Percentiles rank a stretch among this genome's conserved stretches.
Evolutionary conservation across 768 basidiomycete genomes (phyloP).

Genomic region (Leccinum aurantiacum): DNA sequence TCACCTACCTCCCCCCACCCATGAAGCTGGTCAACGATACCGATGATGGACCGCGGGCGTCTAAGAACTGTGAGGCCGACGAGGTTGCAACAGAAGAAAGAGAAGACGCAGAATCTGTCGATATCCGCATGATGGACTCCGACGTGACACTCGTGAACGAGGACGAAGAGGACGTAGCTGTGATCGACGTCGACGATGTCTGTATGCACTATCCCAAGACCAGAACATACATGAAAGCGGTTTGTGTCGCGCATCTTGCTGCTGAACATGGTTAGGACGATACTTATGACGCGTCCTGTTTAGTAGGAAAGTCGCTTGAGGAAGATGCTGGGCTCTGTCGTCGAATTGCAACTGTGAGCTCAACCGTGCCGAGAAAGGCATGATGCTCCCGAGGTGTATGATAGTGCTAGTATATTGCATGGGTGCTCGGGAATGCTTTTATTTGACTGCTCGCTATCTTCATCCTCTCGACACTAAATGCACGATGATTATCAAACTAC

Average conservation of each 20-base stretch:
- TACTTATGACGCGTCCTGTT: slow-evolving; percentile 2
- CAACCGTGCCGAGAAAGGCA: not conserved
- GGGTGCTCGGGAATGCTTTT: not conserved
- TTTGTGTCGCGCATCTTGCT: slow-evolving; percentile 9
- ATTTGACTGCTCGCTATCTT: not conserved
- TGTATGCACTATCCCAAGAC: slow-evolving; percentile 19
- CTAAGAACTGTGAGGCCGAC: not conserved
- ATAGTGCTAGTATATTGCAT: not conserved
- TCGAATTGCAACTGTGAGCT: slow-evolving; percentile 17
- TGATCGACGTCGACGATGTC: slow-evolving; percentile 21
- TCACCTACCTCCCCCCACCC: slow-evolving; percentile 32
- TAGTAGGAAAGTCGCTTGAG: slow-evolving; percentile 18
- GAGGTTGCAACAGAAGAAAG: not conserved
- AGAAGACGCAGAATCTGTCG: slow-evolving; percentile 2
- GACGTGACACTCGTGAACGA: slow-evolving; percentile 32
- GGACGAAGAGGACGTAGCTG: slow-evolving; percentile 13
- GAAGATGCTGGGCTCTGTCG: slow-evolving; percentile 10
- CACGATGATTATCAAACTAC: not conserved
- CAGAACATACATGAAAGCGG: slow-evolving; percentile 25
- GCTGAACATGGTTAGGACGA: not conserved
- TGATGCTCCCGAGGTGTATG: not conserved
- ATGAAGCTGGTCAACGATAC: not conserved
- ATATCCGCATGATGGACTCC: slow-evolving; percentile 19
- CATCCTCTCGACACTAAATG: not conserved
- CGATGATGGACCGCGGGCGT: not conserved